Base-by-base conservation (phyloP, 2,329 filamentous ascomycete genomes). In the Aureobasidium pullulans region DNA sequence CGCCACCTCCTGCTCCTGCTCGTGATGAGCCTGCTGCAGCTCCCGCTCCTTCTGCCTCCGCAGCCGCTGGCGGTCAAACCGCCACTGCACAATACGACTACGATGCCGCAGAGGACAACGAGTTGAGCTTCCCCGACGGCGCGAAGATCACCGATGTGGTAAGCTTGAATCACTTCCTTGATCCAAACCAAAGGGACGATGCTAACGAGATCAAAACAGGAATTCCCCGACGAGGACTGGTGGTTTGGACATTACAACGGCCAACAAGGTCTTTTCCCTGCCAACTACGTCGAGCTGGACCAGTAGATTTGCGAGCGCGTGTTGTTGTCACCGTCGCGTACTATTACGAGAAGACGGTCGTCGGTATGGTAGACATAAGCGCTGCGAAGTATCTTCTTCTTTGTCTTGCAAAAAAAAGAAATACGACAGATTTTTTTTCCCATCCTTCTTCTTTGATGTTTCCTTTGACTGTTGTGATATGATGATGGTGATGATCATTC, bases 221-320 rank as follows among this genome's bases (percentile, higher is more conserved):
- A 96, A 77, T 97, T 97, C 75, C 94, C 94, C 2, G 94, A 97
- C 68, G 93, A 97, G 65, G 94, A 99, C 71, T 99, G 94, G 94
- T 99, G 94, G 94, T 88, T 93, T 67, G 94, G 94, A 61, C 85
- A 89, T 68, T 95, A 88, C 73, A 81, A 85, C 29, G 91, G 91
- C 53, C 82, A 86, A 60, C 82, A 83, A 32, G 94, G 94, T 62
- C 81, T 99, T 47, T 99, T 99, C 83, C 76, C 76, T 28, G 75
- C 77, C 46, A 80, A 80, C 65, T 80, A 80, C 61, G 77, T 80
- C 42, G 70, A 75, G 66, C 66, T 80, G 47, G 70, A 79, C 62
- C 69, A 76, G 64, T 78, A 74, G 62, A 62, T n/a, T 40, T 53
- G 49, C 49, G 49, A 56, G 39, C 32, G 19, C 31, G 40, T 42